These are phyloP conservation scores for Daldinia bambusicola DNA, from an alignment of 495 filamentous ascomycete genomes.

Conservation along the genomic window DNA sequence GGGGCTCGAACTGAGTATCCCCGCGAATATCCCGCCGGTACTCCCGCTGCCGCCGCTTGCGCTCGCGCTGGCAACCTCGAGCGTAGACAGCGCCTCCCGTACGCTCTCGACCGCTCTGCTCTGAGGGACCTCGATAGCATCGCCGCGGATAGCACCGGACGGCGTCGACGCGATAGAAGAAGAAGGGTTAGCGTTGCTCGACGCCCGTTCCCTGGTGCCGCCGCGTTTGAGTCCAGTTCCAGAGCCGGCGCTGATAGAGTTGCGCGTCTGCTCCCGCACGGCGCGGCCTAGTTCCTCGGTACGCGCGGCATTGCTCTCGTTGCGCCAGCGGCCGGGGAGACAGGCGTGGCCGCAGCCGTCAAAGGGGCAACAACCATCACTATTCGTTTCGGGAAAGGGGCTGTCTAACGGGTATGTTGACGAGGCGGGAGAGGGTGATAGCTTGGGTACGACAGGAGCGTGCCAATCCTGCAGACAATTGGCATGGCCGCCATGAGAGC, in stretches of 20 bases:
- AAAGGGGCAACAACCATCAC: constrained; percentile 77
- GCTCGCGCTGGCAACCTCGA: constrained; percentile 8
- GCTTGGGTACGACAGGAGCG: constrained; percentile 40
- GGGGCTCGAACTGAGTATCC: constrained; percentile 59
- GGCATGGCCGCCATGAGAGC: constrained; percentile 78
- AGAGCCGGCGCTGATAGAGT: constrained; percentile 33
- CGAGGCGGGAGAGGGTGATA: constrained; percentile 7
- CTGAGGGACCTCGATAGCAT: constrained; percentile 58
- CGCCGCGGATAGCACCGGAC: constrained; percentile 39
- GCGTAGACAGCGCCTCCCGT: constrained; percentile 53
- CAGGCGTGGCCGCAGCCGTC: constrained; percentile 80
- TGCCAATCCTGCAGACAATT: constrained; percentile 77
- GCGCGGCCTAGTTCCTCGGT: constrained; percentile 55
- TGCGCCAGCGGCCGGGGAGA: constrained; percentile 69
- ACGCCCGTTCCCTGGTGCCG: constrained; percentile 15
- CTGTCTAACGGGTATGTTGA: constrained; percentile 46
- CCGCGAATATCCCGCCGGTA: constrained; percentile 26
- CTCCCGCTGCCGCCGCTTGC: constrained; percentile 17
- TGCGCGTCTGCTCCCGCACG: constrained; percentile 55
- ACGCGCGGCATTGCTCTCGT: constrained; percentile 53
- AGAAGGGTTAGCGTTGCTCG: background rate
- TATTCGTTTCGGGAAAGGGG: constrained; percentile 55
- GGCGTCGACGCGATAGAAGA: constrained; percentile 11
- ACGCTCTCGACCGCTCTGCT: constrained; percentile 65
- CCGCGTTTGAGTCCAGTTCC: constrained; percentile 16